A percentile compares a stretch with the other conserved stretches of the same genome.
These are phyloP conservation scores for Metschnikowia baotianmanensis DNA, from an alignment of 805 yeast species.

Conservation along the genomic window DNA sequence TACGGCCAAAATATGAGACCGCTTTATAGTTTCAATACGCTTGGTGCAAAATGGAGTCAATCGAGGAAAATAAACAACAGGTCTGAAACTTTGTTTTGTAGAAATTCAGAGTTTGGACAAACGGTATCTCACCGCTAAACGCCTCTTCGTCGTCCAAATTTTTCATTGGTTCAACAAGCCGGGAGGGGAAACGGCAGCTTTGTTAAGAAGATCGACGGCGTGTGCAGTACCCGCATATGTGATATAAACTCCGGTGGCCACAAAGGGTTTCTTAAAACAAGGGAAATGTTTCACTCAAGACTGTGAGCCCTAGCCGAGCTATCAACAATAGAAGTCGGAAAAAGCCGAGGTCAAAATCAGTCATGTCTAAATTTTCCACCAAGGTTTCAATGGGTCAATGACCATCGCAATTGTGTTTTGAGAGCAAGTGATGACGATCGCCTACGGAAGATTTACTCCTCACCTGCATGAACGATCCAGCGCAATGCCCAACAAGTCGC, in stretches of 20 bases:
- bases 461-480: constrained; percentile 7
- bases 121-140: constrained; percentile 4
- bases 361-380: too few species aligned
- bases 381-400: too few species aligned
- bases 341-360: too few species aligned
- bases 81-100: constrained; percentile 4
- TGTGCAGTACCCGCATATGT: constrained; percentile 11
- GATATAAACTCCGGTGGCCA: constrained; percentile 10
- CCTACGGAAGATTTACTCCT: too few species aligned
- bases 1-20: not conserved
- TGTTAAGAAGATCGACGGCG: constrained; percentile 6
- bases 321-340: too few species aligned
- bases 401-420: too few species aligned
- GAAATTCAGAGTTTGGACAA: constrained; percentile 3
- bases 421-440: too few species aligned
- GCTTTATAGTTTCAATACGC: not conserved
- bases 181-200: constrained; percentile 15
- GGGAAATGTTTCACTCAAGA: too few species aligned
- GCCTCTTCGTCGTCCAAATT: constrained; percentile 8
- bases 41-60: not conserved
- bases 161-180: constrained; percentile 14
- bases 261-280: not conserved
- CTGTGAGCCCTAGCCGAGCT: too few species aligned
- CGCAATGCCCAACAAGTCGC: constrained; percentile 8
- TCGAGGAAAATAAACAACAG: not conserved